A percentile compares a stretch with the other conserved stretches of the same genome.
These are phyloP conservation scores for Novymonas esmeraldas DNA, from an alignment of 208 protist genomes.

Conservation along the genomic window DNA sequence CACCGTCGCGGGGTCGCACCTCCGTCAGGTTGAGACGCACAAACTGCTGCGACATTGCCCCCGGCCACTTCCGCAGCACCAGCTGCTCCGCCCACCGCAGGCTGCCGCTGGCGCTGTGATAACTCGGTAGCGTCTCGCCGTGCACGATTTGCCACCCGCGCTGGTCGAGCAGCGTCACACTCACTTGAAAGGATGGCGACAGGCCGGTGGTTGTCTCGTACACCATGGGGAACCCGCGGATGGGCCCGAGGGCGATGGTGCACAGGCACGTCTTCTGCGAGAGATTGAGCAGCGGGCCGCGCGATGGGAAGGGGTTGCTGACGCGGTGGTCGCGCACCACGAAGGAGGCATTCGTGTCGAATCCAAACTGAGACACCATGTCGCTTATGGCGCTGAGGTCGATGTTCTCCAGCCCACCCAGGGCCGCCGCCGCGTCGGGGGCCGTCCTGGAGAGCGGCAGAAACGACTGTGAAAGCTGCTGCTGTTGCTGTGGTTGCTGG, in stretches of 20 bases:
- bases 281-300: conserved; percentile 73
- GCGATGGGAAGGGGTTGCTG: conserved; percentile 33
- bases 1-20: conserved; percentile 77
- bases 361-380: conserved; percentile 35
- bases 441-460: conserved; percentile 1
- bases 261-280: conserved; percentile 85
- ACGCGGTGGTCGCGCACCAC: conserved; percentile 43
- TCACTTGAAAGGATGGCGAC: conserved; percentile 86
- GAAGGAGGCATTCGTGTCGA: conserved; percentile 66
- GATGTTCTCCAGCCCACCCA: conserved; percentile 18
- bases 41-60: conserved; percentile 80
- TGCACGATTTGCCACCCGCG: conserved; percentile 81
- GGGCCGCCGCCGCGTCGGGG: not conserved
- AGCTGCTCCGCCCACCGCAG: conserved; percentile 84
- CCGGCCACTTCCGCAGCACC: conserved; percentile 86
- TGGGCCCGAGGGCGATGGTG: conserved; percentile 77
- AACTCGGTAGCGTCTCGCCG: conserved; percentile 82
- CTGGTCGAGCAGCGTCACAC: conserved; percentile 83
- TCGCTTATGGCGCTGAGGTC: conserved; percentile 18
- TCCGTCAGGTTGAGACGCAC: conserved; percentile 89
- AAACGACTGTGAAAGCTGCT: not conserved
- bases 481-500: not conserved
- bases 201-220: conserved; percentile 75
- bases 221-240: conserved; percentile 88
- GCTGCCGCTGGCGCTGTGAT: conserved; percentile 87